phyloP scores from a whole-genome alignment of 352 stramenopile genomes.

The Phytophthora capsici region DNA sequence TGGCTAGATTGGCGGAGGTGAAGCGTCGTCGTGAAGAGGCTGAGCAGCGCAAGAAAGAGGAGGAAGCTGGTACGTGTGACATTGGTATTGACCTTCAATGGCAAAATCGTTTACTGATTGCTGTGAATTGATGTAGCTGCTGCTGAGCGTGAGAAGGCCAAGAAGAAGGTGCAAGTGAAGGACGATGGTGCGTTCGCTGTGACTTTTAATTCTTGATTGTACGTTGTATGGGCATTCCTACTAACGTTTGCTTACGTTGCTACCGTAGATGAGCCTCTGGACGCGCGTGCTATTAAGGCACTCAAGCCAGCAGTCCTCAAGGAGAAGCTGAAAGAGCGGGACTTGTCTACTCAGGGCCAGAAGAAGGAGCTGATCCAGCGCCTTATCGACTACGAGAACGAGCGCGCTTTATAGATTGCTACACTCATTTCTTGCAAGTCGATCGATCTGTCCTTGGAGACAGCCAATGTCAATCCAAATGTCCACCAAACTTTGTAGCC shows the following conservation, averaged over 20 bases:
- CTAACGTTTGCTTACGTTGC: neutral
- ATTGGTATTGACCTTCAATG: neutral
- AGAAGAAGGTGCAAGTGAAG: constrained; percentile 70
- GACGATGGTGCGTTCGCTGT: constrained; percentile 55
- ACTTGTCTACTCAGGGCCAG: constrained; percentile 86
- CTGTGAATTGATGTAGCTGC: constrained; percentile 40
- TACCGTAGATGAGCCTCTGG: constrained; percentile 70
- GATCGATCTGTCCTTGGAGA: constrained; percentile 8
- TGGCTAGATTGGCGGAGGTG: constrained; percentile 79
- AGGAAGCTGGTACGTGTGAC: constrained; percentile 59
- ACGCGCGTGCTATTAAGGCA: constrained; percentile 84
- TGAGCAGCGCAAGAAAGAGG: constrained; percentile 80
- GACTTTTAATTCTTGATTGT: neutral
- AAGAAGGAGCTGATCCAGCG: constrained; percentile 91
- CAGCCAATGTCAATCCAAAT: constrained; percentile 16
- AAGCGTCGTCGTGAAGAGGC: constrained; percentile 84
- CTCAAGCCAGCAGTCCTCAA: constrained; percentile 90
- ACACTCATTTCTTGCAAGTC: constrained; percentile 6
- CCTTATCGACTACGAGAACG: constrained; percentile 89
- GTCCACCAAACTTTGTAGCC: constrained; percentile 1
- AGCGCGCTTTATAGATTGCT: constrained; percentile 76
- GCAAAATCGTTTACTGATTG: neutral
- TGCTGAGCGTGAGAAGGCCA: constrained; percentile 65
- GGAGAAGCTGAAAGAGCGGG: constrained; percentile 88
- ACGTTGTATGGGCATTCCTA: neutral